phyloP scores from a whole-genome alignment of 176 grass and related monocot genomes.

The Puccinellia tenuiflora region DNA sequence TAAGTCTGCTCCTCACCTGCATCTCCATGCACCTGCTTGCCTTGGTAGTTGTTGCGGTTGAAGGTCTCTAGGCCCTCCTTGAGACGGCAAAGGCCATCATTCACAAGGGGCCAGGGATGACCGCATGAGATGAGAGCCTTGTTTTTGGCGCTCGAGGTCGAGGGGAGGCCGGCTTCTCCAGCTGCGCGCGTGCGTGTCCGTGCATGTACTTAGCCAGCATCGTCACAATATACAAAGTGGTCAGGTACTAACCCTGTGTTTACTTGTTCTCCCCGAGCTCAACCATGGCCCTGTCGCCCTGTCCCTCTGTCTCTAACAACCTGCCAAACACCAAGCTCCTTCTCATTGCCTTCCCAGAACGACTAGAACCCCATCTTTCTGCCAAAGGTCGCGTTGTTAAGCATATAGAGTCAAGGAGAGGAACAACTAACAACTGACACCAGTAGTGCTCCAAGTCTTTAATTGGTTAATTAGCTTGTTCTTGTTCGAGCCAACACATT shows the following conservation, averaged over 20 bases:
- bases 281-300: constrained; percentile 22
- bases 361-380: background rate
- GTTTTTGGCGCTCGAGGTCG: constrained; percentile 33
- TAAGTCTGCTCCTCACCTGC: constrained; percentile 12
- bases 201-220: constrained; percentile 25
- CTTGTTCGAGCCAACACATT: background rate
- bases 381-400: constrained; percentile 1
- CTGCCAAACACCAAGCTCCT: constrained; percentile 4
- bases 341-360: background rate
- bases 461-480: too few species aligned
- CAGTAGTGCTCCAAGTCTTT: too few species aligned
- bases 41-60: constrained; percentile 39
- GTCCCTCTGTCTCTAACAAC: constrained; percentile 17
- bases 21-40: constrained; percentile 16
- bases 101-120: background rate
- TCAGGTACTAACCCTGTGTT: background rate
- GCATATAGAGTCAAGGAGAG: background rate
- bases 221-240: constrained; percentile 30
- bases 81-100: constrained; percentile 17
- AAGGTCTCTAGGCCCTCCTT: constrained; percentile 3
- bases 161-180: constrained; percentile 3
- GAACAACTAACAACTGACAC: too few species aligned
- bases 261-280: background rate
- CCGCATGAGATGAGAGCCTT: too few species aligned
- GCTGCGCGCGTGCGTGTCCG: constrained; percentile 6